These are phyloP conservation scores for Candida maesae DNA, from an alignment of 805 yeast genomes.

Conservation along the genomic window DNA sequence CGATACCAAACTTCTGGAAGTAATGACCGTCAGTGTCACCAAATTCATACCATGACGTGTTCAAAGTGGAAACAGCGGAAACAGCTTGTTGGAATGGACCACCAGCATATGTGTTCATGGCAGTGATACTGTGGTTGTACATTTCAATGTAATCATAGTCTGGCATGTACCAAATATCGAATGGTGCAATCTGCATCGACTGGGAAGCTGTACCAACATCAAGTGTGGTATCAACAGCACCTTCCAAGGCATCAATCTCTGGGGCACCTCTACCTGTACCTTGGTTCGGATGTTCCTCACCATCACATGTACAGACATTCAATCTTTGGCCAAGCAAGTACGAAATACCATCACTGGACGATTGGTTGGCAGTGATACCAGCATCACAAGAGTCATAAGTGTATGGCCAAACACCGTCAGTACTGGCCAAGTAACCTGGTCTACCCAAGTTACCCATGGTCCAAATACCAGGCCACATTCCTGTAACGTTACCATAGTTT, in stretches of 20 bases:
- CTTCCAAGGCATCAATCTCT: constrained; percentile 91
- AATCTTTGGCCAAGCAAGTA: constrained; percentile 83
- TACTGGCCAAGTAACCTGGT: constrained; percentile 82
- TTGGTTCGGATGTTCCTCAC: constrained; percentile 81
- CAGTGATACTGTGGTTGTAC: constrained; percentile 61
- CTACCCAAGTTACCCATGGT: constrained; percentile 89
- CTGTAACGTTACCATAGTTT: constrained; percentile 70
- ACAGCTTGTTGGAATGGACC: constrained; percentile 94
- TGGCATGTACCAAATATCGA: constrained; percentile 91
- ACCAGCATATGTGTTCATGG: constrained; percentile 86
- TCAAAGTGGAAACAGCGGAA: constrained; percentile 76
- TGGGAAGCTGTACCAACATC: constrained; percentile 71
- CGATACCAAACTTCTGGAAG: constrained; percentile 75
- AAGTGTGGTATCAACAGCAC: constrained; percentile 56
- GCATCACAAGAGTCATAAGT: constrained; percentile 85
- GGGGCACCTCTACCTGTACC: constrained; percentile 95
- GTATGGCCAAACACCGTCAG: constrained; percentile 96
- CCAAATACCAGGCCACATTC: constrained; percentile 98
- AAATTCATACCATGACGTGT: constrained; percentile 75
- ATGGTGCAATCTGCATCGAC: constrained; percentile 89
- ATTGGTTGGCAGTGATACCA: constrained; percentile 92
- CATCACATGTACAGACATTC: constrained; percentile 73
- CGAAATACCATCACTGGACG: constrained; percentile 84
- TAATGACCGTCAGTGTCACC: constrained; percentile 46
- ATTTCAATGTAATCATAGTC: constrained; percentile 79